These are phyloP conservation scores for Mucor mucedo DNA, from an alignment of 371 early-diverging fungal genomes.

Conservation along the genomic window DNA sequence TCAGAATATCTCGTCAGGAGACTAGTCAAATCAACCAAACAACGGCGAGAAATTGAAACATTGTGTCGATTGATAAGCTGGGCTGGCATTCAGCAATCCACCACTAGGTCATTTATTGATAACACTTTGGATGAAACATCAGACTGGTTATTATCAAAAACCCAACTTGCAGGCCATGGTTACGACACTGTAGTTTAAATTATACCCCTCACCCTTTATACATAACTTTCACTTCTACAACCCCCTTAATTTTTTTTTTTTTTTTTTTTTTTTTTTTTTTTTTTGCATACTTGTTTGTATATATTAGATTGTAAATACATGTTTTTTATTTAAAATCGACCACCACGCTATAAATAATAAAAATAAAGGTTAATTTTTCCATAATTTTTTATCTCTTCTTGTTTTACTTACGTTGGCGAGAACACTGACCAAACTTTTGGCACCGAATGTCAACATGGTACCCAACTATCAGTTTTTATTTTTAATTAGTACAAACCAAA, in stretches of 20 bases:
- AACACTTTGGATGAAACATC: conserved; percentile 20
- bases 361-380: not conserved
- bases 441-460: conserved; percentile 54
- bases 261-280: not conserved
- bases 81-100: conserved; percentile 17
- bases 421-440: conserved; percentile 43
- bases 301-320: conserved; percentile 4
- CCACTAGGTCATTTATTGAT: conserved; percentile 22
- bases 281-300: conserved; percentile 21
- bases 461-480: conserved; percentile 33
- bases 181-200: conserved; percentile 15
- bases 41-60: conserved; percentile 19
- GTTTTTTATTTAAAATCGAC: conserved; percentile 18
- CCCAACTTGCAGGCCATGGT: not conserved
- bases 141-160: conserved; percentile 23
- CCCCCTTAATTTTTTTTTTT: not conserved
- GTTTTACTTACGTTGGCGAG: conserved; percentile 42
- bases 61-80: conserved; percentile 18
- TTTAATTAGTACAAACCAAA: not conserved
- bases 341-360: conserved; percentile 23
- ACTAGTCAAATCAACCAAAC: conserved; percentile 9
- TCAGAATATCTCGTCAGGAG: conserved; percentile 14
- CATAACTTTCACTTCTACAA: conserved; percentile 2
- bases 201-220: not conserved
- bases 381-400: not conserved